Evolutionary conservation across 495 filamentous ascomycete genomes (phyloP).

Genomic region (Neohortaea acidophila): DNA sequence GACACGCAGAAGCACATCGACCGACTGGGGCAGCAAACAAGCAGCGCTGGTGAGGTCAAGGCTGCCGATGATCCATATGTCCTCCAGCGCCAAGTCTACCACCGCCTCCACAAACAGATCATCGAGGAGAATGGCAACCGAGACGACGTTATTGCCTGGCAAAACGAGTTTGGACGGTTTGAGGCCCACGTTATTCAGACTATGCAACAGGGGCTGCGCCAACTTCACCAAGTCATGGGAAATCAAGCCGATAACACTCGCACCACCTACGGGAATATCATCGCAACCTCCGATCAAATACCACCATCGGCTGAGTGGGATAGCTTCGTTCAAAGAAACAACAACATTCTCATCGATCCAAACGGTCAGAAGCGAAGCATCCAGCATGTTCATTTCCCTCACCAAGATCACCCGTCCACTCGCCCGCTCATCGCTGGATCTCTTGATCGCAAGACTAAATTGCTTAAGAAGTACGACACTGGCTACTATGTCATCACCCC

Average conservation of each 20-base stretch:
- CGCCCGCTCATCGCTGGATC: slow-evolving; percentile 71
- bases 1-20: slow-evolving; percentile 91
- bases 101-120: slow-evolving; percentile 80
- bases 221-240: slow-evolving; percentile 61
- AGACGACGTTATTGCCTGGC: slow-evolving; percentile 74
- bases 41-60: slow-evolving; percentile 48
- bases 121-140: slow-evolving; percentile 88
- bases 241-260: slow-evolving; percentile 70
- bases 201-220: slow-evolving; percentile 64
- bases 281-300: slow-evolving; percentile 59
- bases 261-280: slow-evolving; percentile 67
- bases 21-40: slow-evolving; percentile 67
- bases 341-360: slow-evolving; percentile 62
- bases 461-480: slow-evolving; percentile 57
- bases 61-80: slow-evolving; percentile 74
- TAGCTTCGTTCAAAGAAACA: slow-evolving; percentile 56
- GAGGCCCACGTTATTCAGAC: slow-evolving; percentile 71
- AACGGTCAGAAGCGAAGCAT: slow-evolving; percentile 54
- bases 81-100: slow-evolving; percentile 59
- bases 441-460: slow-evolving; percentile 60
- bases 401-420: slow-evolving; percentile 69
- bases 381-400: slow-evolving; percentile 63
- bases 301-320: slow-evolving; percentile 89
- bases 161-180: slow-evolving; percentile 76
- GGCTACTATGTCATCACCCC: slow-evolving; percentile 83